Percentiles rank a stretch among this genome's conserved stretches.
phyloP scores from a whole-genome alignment of 1,139 yeast genomes.

The Hanseniaspora sp. region DNA sequence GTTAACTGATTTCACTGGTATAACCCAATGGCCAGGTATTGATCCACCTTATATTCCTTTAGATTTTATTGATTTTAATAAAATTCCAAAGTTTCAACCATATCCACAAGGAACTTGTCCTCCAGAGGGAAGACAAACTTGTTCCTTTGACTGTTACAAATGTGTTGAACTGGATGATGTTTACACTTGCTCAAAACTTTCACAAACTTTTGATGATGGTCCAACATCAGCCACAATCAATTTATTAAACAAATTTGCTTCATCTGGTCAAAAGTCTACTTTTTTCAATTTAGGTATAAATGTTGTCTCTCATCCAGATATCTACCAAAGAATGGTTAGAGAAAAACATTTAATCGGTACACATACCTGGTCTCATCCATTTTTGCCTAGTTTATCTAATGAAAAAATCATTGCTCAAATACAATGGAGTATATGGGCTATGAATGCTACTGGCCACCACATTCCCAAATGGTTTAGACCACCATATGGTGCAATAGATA shows the following conservation, averaged over 20 bases:
- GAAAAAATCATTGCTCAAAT: slow-evolving; percentile 79
- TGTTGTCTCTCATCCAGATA: slow-evolving; percentile 63
- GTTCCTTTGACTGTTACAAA: slow-evolving; percentile 79
- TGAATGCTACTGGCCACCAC: slow-evolving; percentile 86
- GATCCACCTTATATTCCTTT: slow-evolving; percentile 81
- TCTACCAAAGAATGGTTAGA: slow-evolving; percentile 45
- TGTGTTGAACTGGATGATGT: slow-evolving; percentile 74
- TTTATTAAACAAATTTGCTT: slow-evolving; percentile 40
- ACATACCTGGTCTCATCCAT: slow-evolving; percentile 90
- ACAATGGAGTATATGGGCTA: slow-evolving; percentile 96
- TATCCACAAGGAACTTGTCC: slow-evolving; percentile 56
- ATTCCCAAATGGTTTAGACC: slow-evolving; percentile 93
- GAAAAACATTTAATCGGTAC: slow-evolving; percentile 73
- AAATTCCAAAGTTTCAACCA: slow-evolving; percentile 39
- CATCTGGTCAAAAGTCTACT: slow-evolving; percentile 43
- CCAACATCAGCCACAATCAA: slow-evolving; percentile 64
- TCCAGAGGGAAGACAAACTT: slow-evolving; percentile 37
- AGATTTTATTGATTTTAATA: slow-evolving; percentile 50
- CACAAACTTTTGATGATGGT: slow-evolving; percentile 93
- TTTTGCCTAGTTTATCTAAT: slow-evolving; percentile 63
- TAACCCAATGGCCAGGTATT: slow-evolving; percentile 68
- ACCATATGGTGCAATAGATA: slow-evolving; percentile 90
- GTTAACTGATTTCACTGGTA: slow-evolving; percentile 64
- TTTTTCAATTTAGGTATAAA: slow-evolving; percentile 80
- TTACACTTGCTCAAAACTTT: slow-evolving; percentile 56